Base-by-base conservation (phyloP, 306 rosid genomes). In the Begonia peltatifolia region DNA sequence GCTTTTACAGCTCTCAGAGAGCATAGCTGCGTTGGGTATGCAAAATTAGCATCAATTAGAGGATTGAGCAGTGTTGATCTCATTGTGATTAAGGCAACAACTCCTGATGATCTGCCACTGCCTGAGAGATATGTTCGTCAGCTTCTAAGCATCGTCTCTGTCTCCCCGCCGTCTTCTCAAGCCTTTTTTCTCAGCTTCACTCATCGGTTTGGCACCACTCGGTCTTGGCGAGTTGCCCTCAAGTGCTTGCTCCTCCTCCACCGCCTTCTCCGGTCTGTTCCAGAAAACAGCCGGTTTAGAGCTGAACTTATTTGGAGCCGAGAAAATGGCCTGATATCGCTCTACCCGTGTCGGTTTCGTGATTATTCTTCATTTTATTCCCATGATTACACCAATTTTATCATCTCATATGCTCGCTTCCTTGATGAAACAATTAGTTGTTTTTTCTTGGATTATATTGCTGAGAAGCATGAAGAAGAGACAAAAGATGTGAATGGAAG, bases 191-290 rank as follows among this genome's bases (percentile, higher is more conserved):
- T 78, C 18, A 55, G 78, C 71, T 75, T 88, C 67, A 63, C 79
- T 41, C 87, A 79, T n/a, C 74, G 95, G n/a, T 82, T 84, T 1
- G 68, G 72, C 41, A 73, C 68, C 20, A 82, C 95, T 2, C 65
- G 63, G 0, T 67, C 76, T 61, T 88, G 95, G 89, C 67, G 82
- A 2, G 89, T 88, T n/a, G 93, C 93, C 0, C 79, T 88, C 63
- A 84, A 88, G 55, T 88, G 95, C 42, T 70, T 88, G 2, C 61
- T 84, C 42, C 96, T 88, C 54, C 84, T 88, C 15, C 97, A 82
- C 59, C 74, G 83, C n/a, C 67, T 88, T 61, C 87, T 88, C 36
- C 78, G 71, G 4, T 78, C 79, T 0, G 79, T 74, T 12, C 82
- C 85, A 0, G 68, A 55, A 3, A 61, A 69, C 56, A 57, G 57